Base-by-base conservation (phyloP, 1,284 basidiomycete genomes). In the Puccinia horiana region DNA sequence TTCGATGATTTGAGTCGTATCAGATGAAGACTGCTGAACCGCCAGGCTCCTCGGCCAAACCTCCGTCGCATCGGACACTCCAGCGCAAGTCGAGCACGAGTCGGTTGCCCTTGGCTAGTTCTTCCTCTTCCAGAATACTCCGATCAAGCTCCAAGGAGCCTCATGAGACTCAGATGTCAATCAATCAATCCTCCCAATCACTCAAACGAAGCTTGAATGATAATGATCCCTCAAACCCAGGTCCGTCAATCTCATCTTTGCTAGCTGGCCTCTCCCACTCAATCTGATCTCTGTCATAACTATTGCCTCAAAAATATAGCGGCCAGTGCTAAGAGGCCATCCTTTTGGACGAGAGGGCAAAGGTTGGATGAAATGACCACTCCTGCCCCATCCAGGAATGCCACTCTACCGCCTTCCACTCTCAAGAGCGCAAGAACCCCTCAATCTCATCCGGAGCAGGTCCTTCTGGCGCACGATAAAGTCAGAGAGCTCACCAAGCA, bases 381-480 rank as follows among this genome's bases (percentile, higher is more conserved):
- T 16, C 78, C 78, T 47, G 54, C 69, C 40, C 23, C 49, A 18
- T 23, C 69, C 29, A 47, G 78, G n/a, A 35, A 73, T 42, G 32
- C 54, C 37, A 35, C 69, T 8, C 42, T 73, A 56, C 69, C 78
- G n/a, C 78, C 78, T 26, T 81, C 78, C 16, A 81, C 78, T 47
- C 20, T 35, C 20, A 54, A 40, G 44, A 72, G 67, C 49, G 44
- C 32, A 12, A 47, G 47, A 56, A 61, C 29, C 35, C 44, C 18
- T 40, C 67, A 73, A 47, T 73, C 69, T 23, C 67, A 72, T 26
- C 54, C 78, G 8, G 78, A 81, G 49, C 49, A 61, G 23, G 69
- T 70, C 37, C 78, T 81, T 14, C 40, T 54, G 16, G 54, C 78
- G n/a, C 78, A 81, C 56, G 78, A 73, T 12, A 73, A 81, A 32